Base-by-base conservation (phyloP, 805 yeast species). In the Wickerhamomyces subpelliculosus region DNA sequence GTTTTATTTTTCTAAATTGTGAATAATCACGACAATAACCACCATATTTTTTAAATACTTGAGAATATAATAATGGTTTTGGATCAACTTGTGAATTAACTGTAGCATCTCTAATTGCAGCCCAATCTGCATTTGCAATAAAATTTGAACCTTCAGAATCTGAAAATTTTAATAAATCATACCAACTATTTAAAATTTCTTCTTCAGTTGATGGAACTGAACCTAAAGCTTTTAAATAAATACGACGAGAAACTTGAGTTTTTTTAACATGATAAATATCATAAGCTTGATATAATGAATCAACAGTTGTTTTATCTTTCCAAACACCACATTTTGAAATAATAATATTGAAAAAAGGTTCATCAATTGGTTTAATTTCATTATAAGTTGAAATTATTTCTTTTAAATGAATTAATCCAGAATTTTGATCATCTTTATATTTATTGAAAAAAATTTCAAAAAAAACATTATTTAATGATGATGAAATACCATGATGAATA, bases 81-180 rank as follows among this genome's bases (percentile, higher is more conserved):
- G 14, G 10, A 4, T 41, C 48, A 19, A 45, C 45, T 27, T 46
- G 32, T 1, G 53, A 41, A 8, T 47, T 51, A 29, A 51, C 40
- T 4, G 93, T 84, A 17, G 90, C 85, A 57, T 80, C 88, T 63
- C 89, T 75, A 41, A 84, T 59, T 3, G 90, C 83, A 28, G 85
- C 81, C 90, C 90, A 84, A 61, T 83, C 90, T 10, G 93, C 90
- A 55, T 77, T 78, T 7, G 90, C 88, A 48, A 84, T 78, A 54
- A 78, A 81, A 28, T 59, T 62, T 60, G 73, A 75, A 10, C 78
- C 77, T 36, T 67, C 69, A 33, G 59, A 60, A 25, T 70, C 73
- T 42, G 80, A 78, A 45, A 75, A 70, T 28, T 45, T 34, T 29
- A 79, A 59, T 33, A 73, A 60, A 34, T 72, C 70, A 42, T 67